phyloP scores from a whole-genome alignment of 495 filamentous ascomycete species.

The Penicillium goetzii region DNA sequence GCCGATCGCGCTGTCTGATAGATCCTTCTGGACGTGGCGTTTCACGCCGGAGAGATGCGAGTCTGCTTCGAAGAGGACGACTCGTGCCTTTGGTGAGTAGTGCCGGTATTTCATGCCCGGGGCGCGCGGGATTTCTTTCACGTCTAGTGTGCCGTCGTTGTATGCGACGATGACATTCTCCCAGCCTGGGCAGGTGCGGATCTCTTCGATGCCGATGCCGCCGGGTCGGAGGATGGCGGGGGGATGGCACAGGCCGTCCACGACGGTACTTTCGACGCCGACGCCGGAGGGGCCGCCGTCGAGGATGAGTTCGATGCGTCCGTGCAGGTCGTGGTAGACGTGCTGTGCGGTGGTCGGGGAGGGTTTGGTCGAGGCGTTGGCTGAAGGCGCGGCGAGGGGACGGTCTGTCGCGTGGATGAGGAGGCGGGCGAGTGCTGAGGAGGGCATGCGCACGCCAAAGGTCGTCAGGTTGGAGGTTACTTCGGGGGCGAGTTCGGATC shows the following conservation, averaged over 20 bases:
- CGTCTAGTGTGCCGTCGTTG: constrained; percentile 58
- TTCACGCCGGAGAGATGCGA: constrained; percentile 37
- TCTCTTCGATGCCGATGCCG: constrained; percentile 84
- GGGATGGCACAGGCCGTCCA: constrained; percentile 82
- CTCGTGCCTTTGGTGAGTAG: constrained; percentile 88
- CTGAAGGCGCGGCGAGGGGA: constrained; percentile 91
- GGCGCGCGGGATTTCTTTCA: constrained; percentile 66
- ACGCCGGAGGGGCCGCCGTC: constrained; percentile 87
- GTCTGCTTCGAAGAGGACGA: constrained; percentile 74
- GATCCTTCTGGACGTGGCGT: constrained; percentile 41
- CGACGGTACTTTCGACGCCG: constrained; percentile 95
- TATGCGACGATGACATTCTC: constrained; percentile 74
- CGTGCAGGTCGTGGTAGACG: constrained; percentile 81
- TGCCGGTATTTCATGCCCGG: constrained; percentile 99
- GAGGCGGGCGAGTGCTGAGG: constrained; percentile 77
- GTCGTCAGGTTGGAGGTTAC: constrained; percentile 82
- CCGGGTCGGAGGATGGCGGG: constrained; percentile 86
- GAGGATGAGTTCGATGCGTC: constrained; percentile 84
- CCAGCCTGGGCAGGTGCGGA: constrained; percentile 79
- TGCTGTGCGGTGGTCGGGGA: constrained; percentile 88
- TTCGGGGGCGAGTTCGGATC: constrained; percentile 75
- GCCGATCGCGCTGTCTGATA: constrained; percentile 41
- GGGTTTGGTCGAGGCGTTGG: constrained; percentile 90
- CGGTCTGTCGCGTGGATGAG: constrained; percentile 76
- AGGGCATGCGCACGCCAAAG: constrained; percentile 90